phyloP scores from a whole-genome alignment of 2,329 filamentous ascomycete species.

The Colletotrichum melonis region DNA sequence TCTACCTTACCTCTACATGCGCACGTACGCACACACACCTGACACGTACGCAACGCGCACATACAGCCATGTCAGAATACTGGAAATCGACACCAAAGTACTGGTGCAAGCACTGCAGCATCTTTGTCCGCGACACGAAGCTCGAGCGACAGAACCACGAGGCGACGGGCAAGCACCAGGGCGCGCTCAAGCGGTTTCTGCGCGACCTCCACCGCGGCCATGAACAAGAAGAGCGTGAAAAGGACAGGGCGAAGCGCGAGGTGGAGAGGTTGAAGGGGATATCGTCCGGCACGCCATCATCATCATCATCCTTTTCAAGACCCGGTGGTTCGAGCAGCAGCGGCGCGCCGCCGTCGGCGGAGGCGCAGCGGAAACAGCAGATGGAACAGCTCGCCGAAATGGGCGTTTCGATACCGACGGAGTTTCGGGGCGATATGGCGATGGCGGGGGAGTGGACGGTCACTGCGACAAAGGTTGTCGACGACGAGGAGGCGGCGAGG shows the following conservation, averaged over 20 bases:
- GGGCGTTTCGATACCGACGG: slow-evolving; percentile 86
- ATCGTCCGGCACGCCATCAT: slow-evolving; percentile 59
- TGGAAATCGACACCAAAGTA: slow-evolving; percentile 99
- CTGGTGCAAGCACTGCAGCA: slow-evolving; percentile 97
- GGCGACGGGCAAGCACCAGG: slow-evolving; percentile 85
- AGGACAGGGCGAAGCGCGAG: slow-evolving; percentile 85
- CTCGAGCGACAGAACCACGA: slow-evolving; percentile 93
- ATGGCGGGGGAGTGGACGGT: slow-evolving; percentile 91
- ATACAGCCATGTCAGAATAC: slow-evolving; percentile 84
- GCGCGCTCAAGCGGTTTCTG: slow-evolving; percentile 87
- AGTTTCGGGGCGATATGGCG: slow-evolving; percentile 83
- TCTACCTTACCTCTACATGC: too few species aligned
- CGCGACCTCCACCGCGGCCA: slow-evolving; percentile 88
- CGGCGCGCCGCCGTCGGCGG: slow-evolving; percentile 49
- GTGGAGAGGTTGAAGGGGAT: slow-evolving; percentile 87
- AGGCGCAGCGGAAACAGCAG: slow-evolving; percentile 82
- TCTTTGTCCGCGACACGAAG: slow-evolving; percentile 91
- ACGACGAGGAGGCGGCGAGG: slow-evolving; percentile 45
- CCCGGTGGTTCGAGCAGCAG: slow-evolving; percentile 32
- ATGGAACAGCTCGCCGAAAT: slow-evolving; percentile 88
- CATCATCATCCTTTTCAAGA: slow-evolving; percentile 45
- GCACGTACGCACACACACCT: background rate
- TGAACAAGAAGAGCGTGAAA: slow-evolving; percentile 83
- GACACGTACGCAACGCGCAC: background rate
- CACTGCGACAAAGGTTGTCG: slow-evolving; percentile 70